phyloP scores from a whole-genome alignment of 208 protist species.

The Leishmania guyanensis region DNA sequence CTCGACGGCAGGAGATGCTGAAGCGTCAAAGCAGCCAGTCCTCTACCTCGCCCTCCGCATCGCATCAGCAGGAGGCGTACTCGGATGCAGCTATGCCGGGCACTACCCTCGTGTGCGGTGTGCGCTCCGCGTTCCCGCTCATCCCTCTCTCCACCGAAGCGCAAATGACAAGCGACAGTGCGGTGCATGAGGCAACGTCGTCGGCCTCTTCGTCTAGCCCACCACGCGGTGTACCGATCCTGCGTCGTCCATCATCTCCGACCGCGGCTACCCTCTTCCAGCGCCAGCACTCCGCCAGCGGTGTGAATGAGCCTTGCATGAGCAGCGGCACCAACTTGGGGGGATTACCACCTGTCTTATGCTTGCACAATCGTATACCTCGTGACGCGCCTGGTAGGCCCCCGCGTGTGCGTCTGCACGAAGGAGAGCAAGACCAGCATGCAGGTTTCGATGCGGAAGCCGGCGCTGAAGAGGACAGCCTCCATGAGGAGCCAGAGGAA shows the following conservation, averaged over 20 bases:
- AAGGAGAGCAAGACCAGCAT: background rate
- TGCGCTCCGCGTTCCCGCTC: constrained; percentile 20
- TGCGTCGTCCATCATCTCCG: background rate
- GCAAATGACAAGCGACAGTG: constrained; percentile 5
- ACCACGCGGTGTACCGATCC: background rate
- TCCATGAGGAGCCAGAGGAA: background rate
- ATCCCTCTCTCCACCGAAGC: constrained; percentile 1
- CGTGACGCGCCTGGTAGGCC: constrained; percentile 7
- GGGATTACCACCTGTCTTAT: background rate
- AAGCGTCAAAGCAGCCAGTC: constrained; percentile 6
- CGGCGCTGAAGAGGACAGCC: background rate
- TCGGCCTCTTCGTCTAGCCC: background rate
- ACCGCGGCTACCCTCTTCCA: constrained; percentile 3
- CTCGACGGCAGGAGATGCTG: constrained; percentile 23
- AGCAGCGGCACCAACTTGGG: background rate
- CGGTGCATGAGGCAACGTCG: background rate
- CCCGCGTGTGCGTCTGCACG: constrained; percentile 1
- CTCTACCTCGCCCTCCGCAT: background rate
- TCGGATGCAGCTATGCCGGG: background rate
- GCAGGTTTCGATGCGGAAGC: background rate
- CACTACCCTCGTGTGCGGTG: constrained; percentile 15
- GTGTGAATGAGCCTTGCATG: background rate
- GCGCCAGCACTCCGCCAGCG: background rate
- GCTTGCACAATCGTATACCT: background rate
- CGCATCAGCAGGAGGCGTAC: background rate